Base-by-base conservation (phyloP, 2,329 filamentous ascomycete genomes). In the Elsinoe arachidis region DNA sequence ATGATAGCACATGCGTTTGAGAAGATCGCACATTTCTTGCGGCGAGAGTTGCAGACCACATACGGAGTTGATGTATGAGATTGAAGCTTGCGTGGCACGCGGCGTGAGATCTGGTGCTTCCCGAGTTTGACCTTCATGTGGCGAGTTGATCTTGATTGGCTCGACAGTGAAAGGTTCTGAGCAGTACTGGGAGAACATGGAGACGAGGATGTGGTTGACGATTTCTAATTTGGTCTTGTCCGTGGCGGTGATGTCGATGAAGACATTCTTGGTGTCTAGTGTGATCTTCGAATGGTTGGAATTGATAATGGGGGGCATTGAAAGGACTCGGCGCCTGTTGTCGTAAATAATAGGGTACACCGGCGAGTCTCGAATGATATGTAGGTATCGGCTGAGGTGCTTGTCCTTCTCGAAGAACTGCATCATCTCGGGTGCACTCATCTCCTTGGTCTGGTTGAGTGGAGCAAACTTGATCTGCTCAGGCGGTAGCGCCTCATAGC, bases 341-440 rank as follows among this genome's bases (percentile, higher is more conserved):
- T 99, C 93, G 72, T 90, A 92, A 68, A 99, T 95, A 68, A 95
- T 90, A 19, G 93, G 93, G 72, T 99, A 99, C 43, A 96, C 87
- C 4, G 91, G 89, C 51, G 88, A 88, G 73, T 97, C 92, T 61
- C 86, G 84, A 70, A 99, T 95, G 66, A 99, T 99, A 75, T 91
- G 89, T 44, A 99, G 81, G 74, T 87, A 99, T 67, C 86, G 87
- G 47, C 90, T 86, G 47, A 99, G 78, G 68, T 99, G 87, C 74
- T 88, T 92, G 76, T 99, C 93, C 73, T 86, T 89, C 77, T 86
- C 91, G 73, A 96, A 97, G 74, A 95, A 95, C 59, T 82, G 75
- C 91, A 99, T 97, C 72, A 99, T 78, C 72, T 96, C 85, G 67
- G 86, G 86, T 49, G 80, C 91, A 64, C 87, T 84, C 87, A 99